Evolutionary conservation across 2,329 filamentous ascomycete genomes (phyloP), one percentile per base, ranked within the genome.

Genomic region (Venturia aucupariae): DNA sequence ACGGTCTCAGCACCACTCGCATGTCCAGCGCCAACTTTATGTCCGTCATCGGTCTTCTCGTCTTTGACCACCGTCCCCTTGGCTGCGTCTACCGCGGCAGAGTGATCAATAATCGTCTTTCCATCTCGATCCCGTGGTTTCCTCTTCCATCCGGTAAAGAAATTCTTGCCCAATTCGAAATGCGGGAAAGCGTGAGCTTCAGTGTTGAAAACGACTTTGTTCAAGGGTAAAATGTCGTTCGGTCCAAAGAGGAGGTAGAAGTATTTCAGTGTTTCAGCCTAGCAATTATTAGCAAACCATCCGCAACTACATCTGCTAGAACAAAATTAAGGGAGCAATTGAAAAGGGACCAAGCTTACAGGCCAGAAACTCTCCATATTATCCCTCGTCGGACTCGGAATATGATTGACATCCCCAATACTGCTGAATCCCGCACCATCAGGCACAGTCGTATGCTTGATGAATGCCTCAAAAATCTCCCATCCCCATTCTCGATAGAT

Each of bases 361-460:
- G 99, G 84, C 94, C 94, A 99, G 78, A 97, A 97, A 73, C 91
- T 95, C 78, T 99, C 94, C 93, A 99, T 97, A 70, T 97, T 97
- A 76, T 99, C 93, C 66, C 86, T 82, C 57, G 80, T 79, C 17
- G 79, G 75, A 0, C 91, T 86, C 24, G 92, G 92, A 11, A 94
- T 76, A 5, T 77, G 76, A 68, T 88, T 86, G 32, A 92, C 92
- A 72, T 95, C 85, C 22, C 82, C 82, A 67, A 97, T 80, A 68
- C 89, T 92, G 0, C 90, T 91, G 73, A 95, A 97, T 0, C 92
- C 92, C 46, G 86, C 86, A 44, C 86, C 86, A 46, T 92, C 88
- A 54, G 85, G 81, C 2, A 96, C 88, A 7, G 89, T 85, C 0
- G 90, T 96, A 75, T 96, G 84, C 71, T 91, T 88, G 75, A 93